Base-by-base conservation (phyloP, 1,284 basidiomycete species). In the Ustilago trichophora region DNA sequence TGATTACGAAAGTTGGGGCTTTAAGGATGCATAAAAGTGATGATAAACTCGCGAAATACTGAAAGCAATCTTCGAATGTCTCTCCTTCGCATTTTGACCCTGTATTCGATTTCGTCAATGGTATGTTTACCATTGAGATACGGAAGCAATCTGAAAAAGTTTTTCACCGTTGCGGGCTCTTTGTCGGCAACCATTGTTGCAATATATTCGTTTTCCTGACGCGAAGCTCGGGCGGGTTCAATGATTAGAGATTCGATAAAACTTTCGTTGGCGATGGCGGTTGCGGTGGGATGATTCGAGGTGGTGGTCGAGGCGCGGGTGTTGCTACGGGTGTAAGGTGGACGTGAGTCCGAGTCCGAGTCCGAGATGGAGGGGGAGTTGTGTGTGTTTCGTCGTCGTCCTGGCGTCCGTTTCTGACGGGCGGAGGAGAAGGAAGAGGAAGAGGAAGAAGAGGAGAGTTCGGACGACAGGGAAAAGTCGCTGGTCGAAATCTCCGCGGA, bases 111-210 rank as follows among this genome's bases (percentile, higher is more conserved):
- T 51, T 81, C 79, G 45, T 81, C 79, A 36, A 78, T 52, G 3
- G 75, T 75, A 37, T 81, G 79, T 40, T 75, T 77, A 12, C 79
- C 79, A 38, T 81, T 80, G 13, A 81, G 41, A 33, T 76, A 81
- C 7, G 79, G 77, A 19, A 80, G 47, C 1, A 78, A 67, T 4
- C 72, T 56, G 45, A 60, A 58, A 25, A 75, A 63, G 32, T 60
- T 52, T 25, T 75, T 60, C 26, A 54, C 54, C 10, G 69, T 60
- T 32, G 47, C 54, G 0, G 66, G 31, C 38, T 90, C 88, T 80
- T 91, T 91, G 6, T 88, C 90, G 16, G 89, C 87, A 1, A 88
- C 89, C 90, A 94, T 94, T 13, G 87, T 89, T 19, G 87, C 85
- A 42, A 94, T 84, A 91, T 92, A 94, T 52, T 85, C 85, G 43